These are phyloP conservation scores for Malbranchea zuffiana DNA, from an alignment of 2,329 filamentous ascomycete genomes.

Conservation along the genomic window DNA sequence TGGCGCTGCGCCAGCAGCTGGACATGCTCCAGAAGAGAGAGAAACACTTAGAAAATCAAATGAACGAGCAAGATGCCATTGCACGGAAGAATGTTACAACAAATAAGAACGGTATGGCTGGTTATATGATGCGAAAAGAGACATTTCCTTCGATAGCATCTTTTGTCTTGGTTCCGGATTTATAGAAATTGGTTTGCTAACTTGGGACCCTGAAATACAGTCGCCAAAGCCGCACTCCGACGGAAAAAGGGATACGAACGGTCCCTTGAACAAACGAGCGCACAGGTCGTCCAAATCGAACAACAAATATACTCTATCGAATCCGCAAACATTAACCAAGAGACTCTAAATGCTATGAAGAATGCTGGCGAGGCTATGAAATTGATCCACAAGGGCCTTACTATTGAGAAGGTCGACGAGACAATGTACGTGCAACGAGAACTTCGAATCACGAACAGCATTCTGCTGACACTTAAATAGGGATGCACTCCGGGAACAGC, in stretches of 20 bases:
- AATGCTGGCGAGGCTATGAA: conserved; percentile 83
- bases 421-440: conserved; percentile 86
- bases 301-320: conserved; percentile 96
- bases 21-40: conserved; percentile 98
- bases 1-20: conserved; percentile 74
- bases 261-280: conserved; percentile 77
- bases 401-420: conserved; percentile 86
- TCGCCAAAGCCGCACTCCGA: conserved; percentile 77
- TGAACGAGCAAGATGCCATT: conserved; percentile 80
- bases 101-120: conserved; percentile 74
- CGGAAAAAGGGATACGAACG: conserved; percentile 93
- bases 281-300: conserved; percentile 85
- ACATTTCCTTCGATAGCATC: too few relatives aligned
- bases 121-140: neutral
- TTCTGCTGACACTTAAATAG: conserved; percentile 36
- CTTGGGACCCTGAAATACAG: conserved; percentile 39
- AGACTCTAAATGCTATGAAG: conserved; percentile 91
- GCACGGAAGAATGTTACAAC: conserved; percentile 78
- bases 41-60: conserved; percentile 79
- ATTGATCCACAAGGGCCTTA: conserved; percentile 79
- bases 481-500: conserved; percentile 85
- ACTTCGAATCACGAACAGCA: too few relatives aligned
- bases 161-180: too few relatives aligned
- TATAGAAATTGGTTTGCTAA: conserved; percentile 3
- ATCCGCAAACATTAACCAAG: conserved; percentile 95